Percentiles rank a stretch among this genome's conserved stretches.
phyloP scores from a whole-genome alignment of 2,329 filamentous ascomycete genomes.

The Grosmannia huntii region DNA sequence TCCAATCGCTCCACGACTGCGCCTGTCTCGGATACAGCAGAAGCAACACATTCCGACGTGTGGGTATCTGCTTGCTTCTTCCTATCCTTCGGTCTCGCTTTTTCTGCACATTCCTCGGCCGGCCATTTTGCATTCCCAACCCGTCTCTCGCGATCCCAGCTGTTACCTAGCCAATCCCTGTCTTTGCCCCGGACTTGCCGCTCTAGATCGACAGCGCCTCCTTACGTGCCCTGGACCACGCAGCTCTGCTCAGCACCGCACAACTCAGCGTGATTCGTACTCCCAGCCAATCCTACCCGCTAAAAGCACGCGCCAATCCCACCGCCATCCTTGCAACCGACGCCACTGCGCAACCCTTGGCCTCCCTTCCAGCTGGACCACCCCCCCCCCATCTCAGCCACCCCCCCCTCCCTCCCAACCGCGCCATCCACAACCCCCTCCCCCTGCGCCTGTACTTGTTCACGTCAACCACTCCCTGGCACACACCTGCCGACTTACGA shows the following conservation, averaged over 20 bases:
- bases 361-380: slow-evolving; percentile 5
- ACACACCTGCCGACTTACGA: slow-evolving; percentile 3
- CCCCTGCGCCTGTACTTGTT: slow-evolving; percentile 1
- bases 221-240: slow-evolving; percentile 1
- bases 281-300: not conserved
- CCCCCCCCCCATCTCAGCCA: not conserved
- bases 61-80: not conserved
- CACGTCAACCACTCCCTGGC: slow-evolving; percentile 11
- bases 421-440: not conserved
- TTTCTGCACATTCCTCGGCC: not conserved
- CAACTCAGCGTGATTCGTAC: not conserved
- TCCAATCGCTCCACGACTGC: too few relatives aligned
- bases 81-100: not conserved
- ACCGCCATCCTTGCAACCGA: not conserved
- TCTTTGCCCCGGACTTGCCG: slow-evolving; percentile 6
- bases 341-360: not conserved
- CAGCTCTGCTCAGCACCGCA: not conserved
- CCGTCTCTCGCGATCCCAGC: not conserved
- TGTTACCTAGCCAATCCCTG: slow-evolving; percentile 2
- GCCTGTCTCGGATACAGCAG: not conserved
- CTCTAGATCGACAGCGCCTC: slow-evolving; percentile 6
- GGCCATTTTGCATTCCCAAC: not conserved
- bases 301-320: not conserved
- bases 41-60: not conserved
- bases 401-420: too few relatives aligned